phyloP scores from a whole-genome alignment of 1,284 basidiomycete genomes.

The Leucoagaricus sp. region DNA sequence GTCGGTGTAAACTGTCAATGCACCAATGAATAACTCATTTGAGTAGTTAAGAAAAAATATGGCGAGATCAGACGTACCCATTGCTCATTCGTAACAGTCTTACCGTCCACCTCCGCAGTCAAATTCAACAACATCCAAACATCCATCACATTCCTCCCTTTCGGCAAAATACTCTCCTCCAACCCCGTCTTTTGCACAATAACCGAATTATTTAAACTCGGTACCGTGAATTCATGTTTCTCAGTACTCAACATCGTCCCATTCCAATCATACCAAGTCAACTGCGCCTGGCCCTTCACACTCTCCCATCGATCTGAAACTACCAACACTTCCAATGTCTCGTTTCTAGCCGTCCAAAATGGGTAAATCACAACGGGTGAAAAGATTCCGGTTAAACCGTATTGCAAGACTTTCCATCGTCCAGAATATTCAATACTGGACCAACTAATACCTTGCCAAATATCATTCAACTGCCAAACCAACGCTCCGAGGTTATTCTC shows the following conservation, averaged over 20 bases:
- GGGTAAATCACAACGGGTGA: conserved; percentile 53
- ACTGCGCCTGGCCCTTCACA: conserved; percentile 47
- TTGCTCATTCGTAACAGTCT: conserved; percentile 51
- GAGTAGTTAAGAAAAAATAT: background rate
- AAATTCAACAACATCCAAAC: conserved; percentile 55
- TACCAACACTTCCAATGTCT: conserved; percentile 50
- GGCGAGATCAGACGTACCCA: conserved; percentile 40
- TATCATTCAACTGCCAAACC: conserved; percentile 69
- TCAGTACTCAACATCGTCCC: conserved; percentile 44
- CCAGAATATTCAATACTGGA: conserved; percentile 62
- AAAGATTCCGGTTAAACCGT: conserved; percentile 49
- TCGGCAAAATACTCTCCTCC: conserved; percentile 43
- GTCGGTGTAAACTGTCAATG: conserved; percentile 51
- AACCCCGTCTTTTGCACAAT: conserved; percentile 43
- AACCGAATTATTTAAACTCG: conserved; percentile 52
- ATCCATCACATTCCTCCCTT: conserved; percentile 39
- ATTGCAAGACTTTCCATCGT: conserved; percentile 63
- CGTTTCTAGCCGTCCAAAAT: conserved; percentile 52
- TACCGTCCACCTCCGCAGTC: conserved; percentile 45
- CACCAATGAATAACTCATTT: background rate
- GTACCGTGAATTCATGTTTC: conserved; percentile 42
- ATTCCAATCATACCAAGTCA: conserved; percentile 62
- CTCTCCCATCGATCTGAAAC: conserved; percentile 53
- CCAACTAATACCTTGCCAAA: conserved; percentile 68
- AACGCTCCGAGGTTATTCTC: conserved; percentile 63